These are phyloP conservation scores for Candida cerambycidarum DNA, from an alignment of 805 yeast genomes.

Conservation along the genomic window DNA sequence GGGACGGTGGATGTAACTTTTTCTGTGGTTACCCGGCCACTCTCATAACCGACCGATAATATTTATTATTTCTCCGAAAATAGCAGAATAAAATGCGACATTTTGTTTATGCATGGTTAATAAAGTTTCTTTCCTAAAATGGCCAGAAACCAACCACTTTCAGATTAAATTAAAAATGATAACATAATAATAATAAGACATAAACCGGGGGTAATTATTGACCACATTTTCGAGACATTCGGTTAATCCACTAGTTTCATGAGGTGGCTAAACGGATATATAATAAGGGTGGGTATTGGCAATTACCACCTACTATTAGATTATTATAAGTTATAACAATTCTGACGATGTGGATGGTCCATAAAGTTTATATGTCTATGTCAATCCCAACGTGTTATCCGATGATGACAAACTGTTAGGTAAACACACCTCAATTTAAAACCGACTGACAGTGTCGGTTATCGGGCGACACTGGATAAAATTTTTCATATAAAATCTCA, in stretches of 20 bases:
- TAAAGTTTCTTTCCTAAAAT: slow-evolving; percentile 3
- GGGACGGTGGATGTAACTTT: too few species aligned
- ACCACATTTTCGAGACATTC: slow-evolving; percentile 1
- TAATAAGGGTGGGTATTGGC: too few species aligned
- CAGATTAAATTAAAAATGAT: not conserved
- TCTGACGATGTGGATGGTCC: too few species aligned
- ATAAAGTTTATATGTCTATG: too few species aligned
- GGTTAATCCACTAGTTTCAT: not conserved
- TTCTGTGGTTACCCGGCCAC: too few species aligned
- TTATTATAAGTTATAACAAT: too few species aligned
- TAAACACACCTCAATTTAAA: too few species aligned
- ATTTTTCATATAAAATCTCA: slow-evolving; percentile 8
- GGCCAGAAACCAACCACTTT: slow-evolving; percentile 6
- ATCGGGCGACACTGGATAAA: slow-evolving; percentile 9
- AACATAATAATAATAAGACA: not conserved
- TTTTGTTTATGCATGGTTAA: slow-evolving; percentile 1
- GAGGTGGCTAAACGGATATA: not conserved
- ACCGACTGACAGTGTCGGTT: slow-evolving; percentile 3
- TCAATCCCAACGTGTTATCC: too few species aligned
- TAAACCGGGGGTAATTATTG: not conserved
- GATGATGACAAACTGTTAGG: too few species aligned
- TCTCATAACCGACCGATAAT: not conserved
- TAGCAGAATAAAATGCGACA: not conserved
- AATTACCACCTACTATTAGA: too few species aligned
- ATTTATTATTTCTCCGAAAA: slow-evolving; percentile 2